Evolutionary conservation across 192 early-diverging fungal genomes (phyloP).

Genomic region (Lunasporangiospora selenospora): DNA sequence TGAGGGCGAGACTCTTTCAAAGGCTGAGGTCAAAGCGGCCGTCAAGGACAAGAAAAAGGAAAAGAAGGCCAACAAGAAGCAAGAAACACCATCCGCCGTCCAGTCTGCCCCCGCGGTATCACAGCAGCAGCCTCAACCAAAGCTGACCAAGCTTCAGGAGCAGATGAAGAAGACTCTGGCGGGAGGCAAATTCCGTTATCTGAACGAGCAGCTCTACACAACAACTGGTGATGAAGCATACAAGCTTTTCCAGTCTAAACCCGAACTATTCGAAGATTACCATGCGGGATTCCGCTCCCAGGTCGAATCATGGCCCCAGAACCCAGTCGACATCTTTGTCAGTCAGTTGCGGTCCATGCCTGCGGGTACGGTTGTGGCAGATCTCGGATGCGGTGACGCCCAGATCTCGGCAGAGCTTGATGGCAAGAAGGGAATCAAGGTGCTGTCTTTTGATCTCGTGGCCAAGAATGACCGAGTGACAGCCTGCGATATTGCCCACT

Average conservation of each 20-base stretch:
- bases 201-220: constrained; percentile 97
- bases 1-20: constrained; percentile 18
- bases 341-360: constrained; percentile 61
- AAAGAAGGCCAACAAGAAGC: constrained; percentile 19
- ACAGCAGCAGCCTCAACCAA: constrained; percentile 22
- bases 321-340: constrained; percentile 91
- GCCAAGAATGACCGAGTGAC: constrained; percentile 80
- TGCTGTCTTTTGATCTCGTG: constrained; percentile 91
- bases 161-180: constrained; percentile 51
- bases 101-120: background rate
- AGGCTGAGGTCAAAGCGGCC: constrained; percentile 31
- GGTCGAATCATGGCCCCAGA: constrained; percentile 91
- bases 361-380: constrained; percentile 73
- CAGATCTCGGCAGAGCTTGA: constrained; percentile 73
- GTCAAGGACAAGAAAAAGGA: constrained; percentile 35
- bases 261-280: constrained; percentile 94
- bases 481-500: constrained; percentile 91
- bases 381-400: constrained; percentile 98
- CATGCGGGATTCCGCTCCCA: constrained; percentile 94
- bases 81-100: constrained; percentile 4
- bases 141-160: constrained; percentile 63
- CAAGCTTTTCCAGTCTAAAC: constrained; percentile 80
- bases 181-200: constrained; percentile 83
- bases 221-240: constrained; percentile 77
- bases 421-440: constrained; percentile 65